phyloP scores from a whole-genome alignment of 495 filamentous ascomycete species.

The Lineolata rhizophorae region DNA sequence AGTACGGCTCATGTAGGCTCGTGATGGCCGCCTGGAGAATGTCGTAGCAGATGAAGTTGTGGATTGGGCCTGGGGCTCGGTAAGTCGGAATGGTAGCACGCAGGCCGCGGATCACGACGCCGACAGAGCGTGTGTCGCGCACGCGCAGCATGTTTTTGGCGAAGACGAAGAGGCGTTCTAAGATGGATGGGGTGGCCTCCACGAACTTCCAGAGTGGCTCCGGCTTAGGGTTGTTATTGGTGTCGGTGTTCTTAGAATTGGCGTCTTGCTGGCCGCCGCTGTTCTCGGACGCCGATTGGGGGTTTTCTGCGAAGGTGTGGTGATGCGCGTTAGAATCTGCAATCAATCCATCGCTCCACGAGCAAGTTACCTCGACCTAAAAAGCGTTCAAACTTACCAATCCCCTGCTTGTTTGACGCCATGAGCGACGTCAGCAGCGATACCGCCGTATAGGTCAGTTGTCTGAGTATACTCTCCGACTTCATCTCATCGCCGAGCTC shows the following conservation, averaged over 20 bases:
- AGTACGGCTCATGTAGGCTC: constrained; percentile 82
- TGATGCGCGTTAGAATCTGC: too few relatives aligned
- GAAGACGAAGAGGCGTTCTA: constrained; percentile 77
- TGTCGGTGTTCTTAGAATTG: constrained; percentile 1
- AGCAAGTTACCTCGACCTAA: too few relatives aligned
- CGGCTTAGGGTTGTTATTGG: constrained; percentile 3
- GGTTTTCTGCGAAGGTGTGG: constrained; percentile 15
- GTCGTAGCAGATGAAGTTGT: constrained; percentile 75
- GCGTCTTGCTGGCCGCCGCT: constrained; percentile 2
- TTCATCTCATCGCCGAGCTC: constrained; percentile 91
- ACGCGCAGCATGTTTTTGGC: constrained; percentile 76
- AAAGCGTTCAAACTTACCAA: too few relatives aligned
- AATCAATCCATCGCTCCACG: too few relatives aligned
- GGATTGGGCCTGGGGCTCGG: constrained; percentile 26
- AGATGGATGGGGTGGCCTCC: constrained; percentile 50
- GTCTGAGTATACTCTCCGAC: constrained; percentile 85
- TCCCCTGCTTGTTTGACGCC: too few relatives aligned
- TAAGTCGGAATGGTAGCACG: constrained; percentile 2
- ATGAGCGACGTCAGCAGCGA: too few relatives aligned
- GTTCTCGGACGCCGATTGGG: constrained; percentile 23
- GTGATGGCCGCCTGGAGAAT: constrained; percentile 67
- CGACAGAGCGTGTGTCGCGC: constrained; percentile 76
- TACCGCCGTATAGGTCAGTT: constrained; percentile 76
- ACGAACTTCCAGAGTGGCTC: constrained; percentile 34
- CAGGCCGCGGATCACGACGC: constrained; percentile 49